Conservation (phyloP, 495 filamentous ascomycete genomes). For the Xylaria grammica region DNA sequence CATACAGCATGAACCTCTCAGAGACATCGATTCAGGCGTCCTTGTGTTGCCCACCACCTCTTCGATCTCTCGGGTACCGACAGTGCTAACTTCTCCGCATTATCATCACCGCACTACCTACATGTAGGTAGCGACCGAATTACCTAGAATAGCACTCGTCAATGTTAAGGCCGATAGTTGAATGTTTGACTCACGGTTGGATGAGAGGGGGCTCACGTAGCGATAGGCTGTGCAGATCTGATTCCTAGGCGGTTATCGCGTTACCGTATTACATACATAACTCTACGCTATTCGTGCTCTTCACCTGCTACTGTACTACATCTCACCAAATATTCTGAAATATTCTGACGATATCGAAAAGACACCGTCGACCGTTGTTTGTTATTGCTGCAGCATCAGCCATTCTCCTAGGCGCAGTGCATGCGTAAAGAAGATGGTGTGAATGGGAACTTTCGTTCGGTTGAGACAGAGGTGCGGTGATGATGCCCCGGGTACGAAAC, state of each 20-base stretch:
- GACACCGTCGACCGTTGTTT: background rate
- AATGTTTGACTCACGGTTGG: background rate
- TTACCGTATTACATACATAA: background rate
- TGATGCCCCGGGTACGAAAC: background rate
- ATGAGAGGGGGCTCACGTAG: background rate
- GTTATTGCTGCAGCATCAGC: conserved; percentile 1
- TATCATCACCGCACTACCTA: background rate
- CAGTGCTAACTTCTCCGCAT: conserved; percentile 15
- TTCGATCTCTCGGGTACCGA: conserved; percentile 22
- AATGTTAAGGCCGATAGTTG: background rate
- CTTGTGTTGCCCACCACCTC: conserved; percentile 6
- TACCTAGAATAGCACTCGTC: conserved; percentile 9
- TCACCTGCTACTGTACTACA: background rate
- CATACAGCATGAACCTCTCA: background rate
- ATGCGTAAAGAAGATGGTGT: conserved; percentile 20
- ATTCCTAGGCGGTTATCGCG: background rate
- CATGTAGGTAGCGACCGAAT: background rate
- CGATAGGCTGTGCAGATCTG: background rate
- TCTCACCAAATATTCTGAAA: conserved; percentile 13
- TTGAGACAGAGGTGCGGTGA: conserved; percentile 4
- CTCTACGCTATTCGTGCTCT: background rate
- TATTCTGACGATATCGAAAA: conserved; percentile 8
- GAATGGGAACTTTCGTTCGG: background rate
- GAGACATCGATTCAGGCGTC: conserved; percentile 17
- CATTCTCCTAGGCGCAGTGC: conserved; percentile 11